Evolutionary conservation across 2,329 filamentous ascomycete genomes (phyloP).

Genomic region (Diplodia seriata): DNA sequence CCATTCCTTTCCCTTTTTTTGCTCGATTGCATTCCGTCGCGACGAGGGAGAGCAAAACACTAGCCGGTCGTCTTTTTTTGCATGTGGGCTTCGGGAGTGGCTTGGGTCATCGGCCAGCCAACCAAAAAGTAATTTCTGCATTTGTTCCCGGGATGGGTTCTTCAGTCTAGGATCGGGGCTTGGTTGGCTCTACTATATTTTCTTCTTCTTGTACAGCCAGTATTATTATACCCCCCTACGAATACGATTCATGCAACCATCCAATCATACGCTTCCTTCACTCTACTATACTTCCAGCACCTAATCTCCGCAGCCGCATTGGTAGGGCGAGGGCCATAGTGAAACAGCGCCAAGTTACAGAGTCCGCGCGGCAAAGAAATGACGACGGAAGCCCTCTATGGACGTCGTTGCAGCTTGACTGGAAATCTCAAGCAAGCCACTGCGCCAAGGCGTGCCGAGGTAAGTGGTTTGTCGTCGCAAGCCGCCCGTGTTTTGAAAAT

Average conservation of each 20-base stretch:
- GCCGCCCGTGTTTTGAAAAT: not conserved
- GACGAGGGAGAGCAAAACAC: not conserved
- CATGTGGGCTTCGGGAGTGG: not conserved
- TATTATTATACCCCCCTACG: conserved; percentile 1
- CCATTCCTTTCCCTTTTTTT: not conserved
- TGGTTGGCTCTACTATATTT: not conserved
- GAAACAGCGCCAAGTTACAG: not conserved
- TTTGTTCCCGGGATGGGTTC: not conserved
- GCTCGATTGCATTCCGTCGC: not conserved
- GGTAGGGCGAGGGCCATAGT: not conserved
- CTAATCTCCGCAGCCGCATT: not conserved
- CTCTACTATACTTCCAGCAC: not conserved
- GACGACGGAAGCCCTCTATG: not conserved
- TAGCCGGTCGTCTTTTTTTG: not conserved
- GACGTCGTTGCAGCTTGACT: not conserved
- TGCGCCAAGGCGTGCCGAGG: not conserved
- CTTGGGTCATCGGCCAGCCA: not conserved
- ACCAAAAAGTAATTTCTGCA: not conserved
- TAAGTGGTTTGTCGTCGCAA: not conserved
- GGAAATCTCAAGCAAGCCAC: not conserved
- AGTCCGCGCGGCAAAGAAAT: not conserved
- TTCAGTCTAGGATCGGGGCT: not conserved
- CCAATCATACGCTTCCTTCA: not conserved
- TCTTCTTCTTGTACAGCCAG: not conserved
- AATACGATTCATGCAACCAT: conserved; percentile 1